phyloP scores from a whole-genome alignment of 441 rosid species.

The Pelargonium myrrhifolium region DNA sequence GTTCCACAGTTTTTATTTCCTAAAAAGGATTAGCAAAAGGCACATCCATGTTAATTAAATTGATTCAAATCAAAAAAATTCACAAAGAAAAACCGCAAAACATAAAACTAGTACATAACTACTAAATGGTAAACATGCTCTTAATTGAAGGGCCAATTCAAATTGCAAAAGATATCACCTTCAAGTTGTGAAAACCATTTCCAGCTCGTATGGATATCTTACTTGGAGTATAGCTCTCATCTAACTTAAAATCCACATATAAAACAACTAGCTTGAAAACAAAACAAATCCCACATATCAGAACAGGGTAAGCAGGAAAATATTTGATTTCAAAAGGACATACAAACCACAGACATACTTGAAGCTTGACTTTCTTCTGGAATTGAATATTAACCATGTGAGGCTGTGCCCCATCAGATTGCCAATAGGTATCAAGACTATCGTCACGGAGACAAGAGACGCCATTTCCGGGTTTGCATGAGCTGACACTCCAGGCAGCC shows the following conservation, averaged over 20 bases:
- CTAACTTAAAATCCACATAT: conserved; percentile 89
- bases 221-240: conserved; percentile 87
- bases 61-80: too few relatives aligned
- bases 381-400: conserved; percentile 82
- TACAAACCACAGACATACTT: conserved; percentile 30
- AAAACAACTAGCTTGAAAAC: conserved; percentile 56
- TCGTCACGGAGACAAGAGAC: conserved; percentile 82
- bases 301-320: background rate
- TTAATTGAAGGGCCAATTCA: background rate
- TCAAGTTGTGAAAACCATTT: conserved; percentile 88
- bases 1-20: conserved; percentile 84
- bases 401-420: conserved; percentile 95
- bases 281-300: conserved; percentile 12
- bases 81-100: background rate
- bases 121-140: background rate
- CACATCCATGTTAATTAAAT: conserved; percentile 11
- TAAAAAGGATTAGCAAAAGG: conserved; percentile 21
- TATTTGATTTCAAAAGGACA: background rate
- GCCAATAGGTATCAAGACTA: conserved; percentile 83
- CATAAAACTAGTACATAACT: background rate
- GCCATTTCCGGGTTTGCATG: conserved; percentile 87
- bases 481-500: conserved; percentile 97
- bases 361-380: conserved; percentile 90
- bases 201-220: conserved; percentile 84
- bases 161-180: conserved; percentile 36